Evolutionary conservation across 1,284 basidiomycete species (phyloP), one percentile per base, ranked within the genome.

Genomic region (Thelephora terrestris): DNA sequence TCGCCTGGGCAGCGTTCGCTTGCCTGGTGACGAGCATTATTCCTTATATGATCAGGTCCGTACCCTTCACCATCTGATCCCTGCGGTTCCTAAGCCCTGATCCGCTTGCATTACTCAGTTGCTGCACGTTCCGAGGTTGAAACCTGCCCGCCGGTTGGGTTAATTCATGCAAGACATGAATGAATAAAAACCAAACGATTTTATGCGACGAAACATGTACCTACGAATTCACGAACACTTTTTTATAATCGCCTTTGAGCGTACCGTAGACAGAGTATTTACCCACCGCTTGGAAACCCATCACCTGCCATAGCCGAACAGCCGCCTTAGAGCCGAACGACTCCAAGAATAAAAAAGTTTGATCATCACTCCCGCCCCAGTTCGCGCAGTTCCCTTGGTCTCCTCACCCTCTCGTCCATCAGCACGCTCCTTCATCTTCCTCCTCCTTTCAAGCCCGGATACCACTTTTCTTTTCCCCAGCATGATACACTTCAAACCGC

Each of bases 1-100:
- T 88, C 40, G 67, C 76, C 23, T 88, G 85, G 85, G 79, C 79
- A 3, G 75, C 82, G 5, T 85, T 83, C 60, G 81, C 71, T 25
- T 76, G 74, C 58, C 66, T 86, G 35, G 63, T 77, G 37, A 69
- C 71, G 29, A 85, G 85, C 2, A 68, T 79, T 46, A 60, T 84
- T 45, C 85, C 85, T 6, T 88, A 87, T 58, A 74, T 85, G 72
- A 73, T 86, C 57, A 85, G 78, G 68, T 71, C 47, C 23, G 58
- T 53, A 12, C n/a, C 18, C 7, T 40, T 23, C 20, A 24, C 14
- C 7, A 18, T 47, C 18, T 10, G 20, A 17, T 42, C 38, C 9
- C 9, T 14, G 12, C 29, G 29, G 14, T 32, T 32, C 29, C 29
- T 10, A 7, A 12, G 12, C 27, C 18, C 39, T 43, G n/a, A 45